phyloP scores from a whole-genome alignment of 2,329 filamentous ascomycete genomes.

The Aspergillus fumigatiaffinis region DNA sequence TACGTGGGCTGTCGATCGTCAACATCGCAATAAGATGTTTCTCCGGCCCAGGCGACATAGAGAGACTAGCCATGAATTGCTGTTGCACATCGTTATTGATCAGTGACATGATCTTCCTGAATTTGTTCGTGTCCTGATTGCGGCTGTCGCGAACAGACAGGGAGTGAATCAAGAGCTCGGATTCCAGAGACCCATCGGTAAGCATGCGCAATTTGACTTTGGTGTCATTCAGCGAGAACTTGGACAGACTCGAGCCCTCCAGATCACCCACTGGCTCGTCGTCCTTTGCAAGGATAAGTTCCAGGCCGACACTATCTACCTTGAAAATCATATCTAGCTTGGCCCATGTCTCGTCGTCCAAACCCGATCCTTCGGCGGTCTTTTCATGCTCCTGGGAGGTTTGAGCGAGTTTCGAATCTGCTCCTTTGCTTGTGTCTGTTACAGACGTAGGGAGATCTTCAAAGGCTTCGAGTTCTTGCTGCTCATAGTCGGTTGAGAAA shows the following conservation, averaged over 20 bases:
- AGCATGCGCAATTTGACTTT: constrained; percentile 89
- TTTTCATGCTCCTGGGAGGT: constrained; percentile 47
- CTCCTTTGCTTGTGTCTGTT: constrained; percentile 46
- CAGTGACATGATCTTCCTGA: constrained; percentile 95
- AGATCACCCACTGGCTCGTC: constrained; percentile 74
- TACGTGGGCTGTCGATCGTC: constrained; percentile 86
- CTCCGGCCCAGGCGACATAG: constrained; percentile 81
- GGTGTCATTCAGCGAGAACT: constrained; percentile 91
- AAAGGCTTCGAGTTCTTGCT: constrained; percentile 68
- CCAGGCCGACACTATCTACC: constrained; percentile 80
- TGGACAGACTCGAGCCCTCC: constrained; percentile 77
- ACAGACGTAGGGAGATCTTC: constrained; percentile 63
- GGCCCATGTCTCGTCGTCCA: constrained; percentile 73
- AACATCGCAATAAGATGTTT: constrained; percentile 83
- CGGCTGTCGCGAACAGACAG: constrained; percentile 94
- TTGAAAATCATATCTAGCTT: constrained; percentile 91
- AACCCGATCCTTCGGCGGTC: constrained; percentile 67
- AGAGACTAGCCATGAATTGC: constrained; percentile 96
- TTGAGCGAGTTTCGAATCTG: constrained; percentile 50
- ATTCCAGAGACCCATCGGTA: constrained; percentile 85
- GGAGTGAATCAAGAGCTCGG: constrained; percentile 86
- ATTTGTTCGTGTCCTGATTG: constrained; percentile 87
- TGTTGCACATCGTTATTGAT: constrained; percentile 89
- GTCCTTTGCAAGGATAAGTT: constrained; percentile 74
- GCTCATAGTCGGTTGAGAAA: constrained; percentile 70